Evolutionary conservation across 139 green algal genomes (phyloP).

Genomic region (Chloropicon primus): DNA sequence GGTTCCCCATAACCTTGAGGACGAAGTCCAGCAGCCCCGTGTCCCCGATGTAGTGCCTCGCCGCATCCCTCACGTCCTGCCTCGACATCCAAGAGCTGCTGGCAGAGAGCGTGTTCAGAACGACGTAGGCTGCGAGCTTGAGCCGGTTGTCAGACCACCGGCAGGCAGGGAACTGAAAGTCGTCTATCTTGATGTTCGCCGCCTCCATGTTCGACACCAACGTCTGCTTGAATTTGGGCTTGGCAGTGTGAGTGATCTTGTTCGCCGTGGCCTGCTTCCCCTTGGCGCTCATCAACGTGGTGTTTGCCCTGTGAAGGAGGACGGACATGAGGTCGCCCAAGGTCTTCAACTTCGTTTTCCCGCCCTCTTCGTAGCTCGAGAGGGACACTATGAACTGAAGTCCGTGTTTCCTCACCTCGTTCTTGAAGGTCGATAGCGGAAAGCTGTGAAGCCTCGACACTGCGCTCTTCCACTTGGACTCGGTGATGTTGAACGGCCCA

Average conservation of each 20-base stretch:
- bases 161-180: neutral
- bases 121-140: slow-evolving; percentile 5
- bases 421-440: slow-evolving; percentile 6
- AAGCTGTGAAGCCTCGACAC: slow-evolving; percentile 17
- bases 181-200: neutral
- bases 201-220: neutral
- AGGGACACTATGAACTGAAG: neutral
- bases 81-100: slow-evolving; percentile 12
- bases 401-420: neutral
- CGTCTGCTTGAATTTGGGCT: neutral
- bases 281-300: slow-evolving; percentile 1
- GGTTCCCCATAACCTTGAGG: slow-evolving; percentile 33
- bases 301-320: neutral
- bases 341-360: neutral
- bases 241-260: neutral
- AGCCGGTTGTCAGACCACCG: slow-evolving; percentile 12
- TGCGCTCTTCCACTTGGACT: slow-evolving; percentile 38
- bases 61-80: slow-evolving; percentile 23
- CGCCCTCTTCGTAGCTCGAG: neutral
- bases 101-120: slow-evolving; percentile 14
- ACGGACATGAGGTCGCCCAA: neutral
- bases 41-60: slow-evolving; percentile 28
- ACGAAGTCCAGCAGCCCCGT: slow-evolving; percentile 45
- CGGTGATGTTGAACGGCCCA: slow-evolving; percentile 59
- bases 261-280: neutral